Percentiles rank a stretch among this genome's conserved stretches.
Conservation (phyloP, 2,329 filamentous ascomycete genomes). For the Ceratocystis cubensis region DNA sequence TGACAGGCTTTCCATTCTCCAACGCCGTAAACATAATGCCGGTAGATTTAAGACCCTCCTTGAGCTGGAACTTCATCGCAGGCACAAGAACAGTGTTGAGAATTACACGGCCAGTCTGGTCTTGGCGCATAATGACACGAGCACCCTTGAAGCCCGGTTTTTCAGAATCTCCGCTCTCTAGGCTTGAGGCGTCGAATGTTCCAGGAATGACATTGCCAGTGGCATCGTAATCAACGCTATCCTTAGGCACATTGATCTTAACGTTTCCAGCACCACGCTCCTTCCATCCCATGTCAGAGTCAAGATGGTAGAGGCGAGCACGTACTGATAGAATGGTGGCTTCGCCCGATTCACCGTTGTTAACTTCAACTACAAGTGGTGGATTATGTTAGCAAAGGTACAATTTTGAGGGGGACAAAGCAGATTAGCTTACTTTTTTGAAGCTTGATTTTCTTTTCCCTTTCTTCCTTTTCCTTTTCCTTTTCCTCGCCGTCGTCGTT, state of each 20-base stretch:
- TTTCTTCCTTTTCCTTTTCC: constrained; percentile 34
- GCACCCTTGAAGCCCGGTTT: constrained; percentile 36
- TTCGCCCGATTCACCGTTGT: constrained; percentile 81
- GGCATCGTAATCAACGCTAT: constrained; percentile 44
- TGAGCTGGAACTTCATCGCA: constrained; percentile 66
- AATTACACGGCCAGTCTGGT: constrained; percentile 75
- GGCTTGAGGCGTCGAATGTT: constrained; percentile 43
- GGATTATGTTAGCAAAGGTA: constrained; percentile 7
- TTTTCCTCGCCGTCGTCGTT: constrained; percentile 43
- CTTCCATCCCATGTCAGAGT: constrained; percentile 65
- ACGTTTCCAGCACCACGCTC: constrained; percentile 75
- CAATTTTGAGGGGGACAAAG: neutral
- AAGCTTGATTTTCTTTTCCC: constrained; percentile 39
- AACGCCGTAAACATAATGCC: constrained; percentile 55
- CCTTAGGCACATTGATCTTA: constrained; percentile 64
- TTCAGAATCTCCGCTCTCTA: constrained; percentile 26
- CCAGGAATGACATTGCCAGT: constrained; percentile 37
- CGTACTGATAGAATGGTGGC: constrained; percentile 61
- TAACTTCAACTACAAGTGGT: constrained; percentile 44
- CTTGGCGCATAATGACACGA: constrained; percentile 80
- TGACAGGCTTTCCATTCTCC: constrained; percentile 44
- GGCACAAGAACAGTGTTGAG: constrained; percentile 74
- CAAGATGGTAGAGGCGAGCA: constrained; percentile 74
- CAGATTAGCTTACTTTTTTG: constrained; percentile 50
- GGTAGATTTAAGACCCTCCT: constrained; percentile 58